Base-by-base conservation (phyloP, 192 early-diverging fungal species). In the Neocallimastix lanati region DNA sequence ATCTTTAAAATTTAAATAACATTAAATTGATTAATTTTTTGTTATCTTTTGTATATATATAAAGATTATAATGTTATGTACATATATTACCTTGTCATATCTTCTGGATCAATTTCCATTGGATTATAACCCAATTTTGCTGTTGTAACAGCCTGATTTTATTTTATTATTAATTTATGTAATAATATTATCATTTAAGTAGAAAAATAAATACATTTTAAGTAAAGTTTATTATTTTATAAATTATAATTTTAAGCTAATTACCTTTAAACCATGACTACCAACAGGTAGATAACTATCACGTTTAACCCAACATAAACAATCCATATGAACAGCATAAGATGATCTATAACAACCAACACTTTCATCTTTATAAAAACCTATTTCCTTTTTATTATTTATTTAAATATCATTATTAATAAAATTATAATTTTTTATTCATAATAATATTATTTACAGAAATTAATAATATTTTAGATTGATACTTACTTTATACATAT, bases 111-210 rank as follows among this genome's bases (percentile, higher is more conserved):
- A 27, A 99, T 88, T 84, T 99, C 98, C 88, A 95, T 92, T 3
- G 98, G 98, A 82, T 99, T 97, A 80, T 99, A 99, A 0, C 96
- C 95, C 21, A 99, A 86, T 81, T 99, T 99, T 38, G 92, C 93
- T 13, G 93, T 96, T 2, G 98, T 96, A 16, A 99, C 98, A 0
- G 96, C 94, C 87, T 88, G 29, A 29, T 67, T 14, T 85, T n/a
- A 78, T 18, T 25, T 37, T 35, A 84, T 77, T n/a, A n/a, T 29
- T 28, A 36, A 25, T 14, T 77, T 18, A 27, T 81, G 35, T 28
- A 81, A 16, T 67, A 29, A 6, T 33, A 13, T 29, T 81, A 29
- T n/a, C n/a, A n/a, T n/a, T n/a, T n/a, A n/a, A n/a, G n/a, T n/a
- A n/a, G n/a, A n/a, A n/a, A n/a, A n/a, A n/a, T n/a, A n/a, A n/a